Evolutionary conservation across 352 stramenopile species (phyloP).

Genomic region (Globisporangium uncinulatum): DNA sequence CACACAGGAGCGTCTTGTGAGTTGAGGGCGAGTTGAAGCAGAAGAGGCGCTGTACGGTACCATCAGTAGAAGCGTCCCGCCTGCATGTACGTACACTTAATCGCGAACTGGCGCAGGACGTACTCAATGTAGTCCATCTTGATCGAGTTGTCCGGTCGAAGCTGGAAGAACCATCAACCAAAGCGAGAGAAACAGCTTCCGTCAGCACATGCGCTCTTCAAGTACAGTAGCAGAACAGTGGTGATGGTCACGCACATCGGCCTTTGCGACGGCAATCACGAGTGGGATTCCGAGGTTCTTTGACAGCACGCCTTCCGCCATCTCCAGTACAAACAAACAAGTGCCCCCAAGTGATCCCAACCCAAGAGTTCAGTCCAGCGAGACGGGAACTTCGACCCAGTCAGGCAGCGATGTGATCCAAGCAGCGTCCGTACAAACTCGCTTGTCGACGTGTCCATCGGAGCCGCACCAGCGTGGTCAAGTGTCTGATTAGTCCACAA

Average conservation of each 20-base stretch:
- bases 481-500: conserved; percentile 28
- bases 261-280: conserved; percentile 68
- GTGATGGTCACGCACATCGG: conserved; percentile 41
- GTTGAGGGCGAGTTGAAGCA: too few species aligned
- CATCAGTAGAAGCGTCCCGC: too few species aligned
- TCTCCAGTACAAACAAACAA: conserved; percentile 18
- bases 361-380: too few species aligned
- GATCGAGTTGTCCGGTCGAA: conserved; percentile 71
- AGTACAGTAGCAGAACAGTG: too few species aligned
- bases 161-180: conserved; percentile 16
- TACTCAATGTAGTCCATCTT: conserved; percentile 87
- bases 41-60: too few species aligned
- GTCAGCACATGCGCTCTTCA: neutral
- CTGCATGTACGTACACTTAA: conserved; percentile 50
- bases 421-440: conserved; percentile 49
- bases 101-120: conserved; percentile 67
- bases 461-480: conserved; percentile 38
- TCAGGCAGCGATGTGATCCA: neutral
- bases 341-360: neutral
- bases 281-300: conserved; percentile 79
- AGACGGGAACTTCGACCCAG: neutral
- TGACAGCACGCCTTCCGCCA: conserved; percentile 70
- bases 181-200: too few species aligned
- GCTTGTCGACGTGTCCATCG: conserved; percentile 50
- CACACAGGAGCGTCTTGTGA: too few species aligned